Evolutionary conservation across 495 filamentous ascomycete genomes (phyloP).

Genomic region (Bryoglossum gracile): DNA sequence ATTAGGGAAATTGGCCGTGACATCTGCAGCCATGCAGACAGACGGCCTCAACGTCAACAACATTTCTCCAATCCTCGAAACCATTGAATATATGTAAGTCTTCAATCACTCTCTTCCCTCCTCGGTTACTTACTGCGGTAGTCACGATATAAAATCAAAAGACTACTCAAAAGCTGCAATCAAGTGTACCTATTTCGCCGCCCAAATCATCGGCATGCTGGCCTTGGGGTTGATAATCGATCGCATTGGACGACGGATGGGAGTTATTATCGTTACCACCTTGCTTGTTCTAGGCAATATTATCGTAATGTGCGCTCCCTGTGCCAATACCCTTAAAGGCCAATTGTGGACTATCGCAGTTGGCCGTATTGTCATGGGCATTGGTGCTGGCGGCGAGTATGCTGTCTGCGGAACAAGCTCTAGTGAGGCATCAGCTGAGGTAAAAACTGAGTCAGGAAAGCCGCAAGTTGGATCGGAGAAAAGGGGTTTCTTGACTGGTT

Average conservation of each 20-base stretch:
- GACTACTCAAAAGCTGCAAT: too few species aligned
- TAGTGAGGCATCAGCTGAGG: too few species aligned
- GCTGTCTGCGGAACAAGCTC: conserved; percentile 37
- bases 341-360: conserved; percentile 50
- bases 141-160: too few species aligned
- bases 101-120: too few species aligned
- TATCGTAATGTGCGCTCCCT: conserved; percentile 39
- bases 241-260: conserved; percentile 43
- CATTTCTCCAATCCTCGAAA: too few species aligned
- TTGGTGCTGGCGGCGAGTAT: conserved; percentile 40
- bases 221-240: conserved; percentile 43
- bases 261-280: conserved; percentile 39
- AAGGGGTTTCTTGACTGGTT: conserved; percentile 41
- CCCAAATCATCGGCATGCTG: conserved; percentile 40
- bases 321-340: conserved; percentile 37
- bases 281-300: conserved; percentile 47
- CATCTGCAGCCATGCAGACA: too few species aligned
- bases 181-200: conserved; percentile 45
- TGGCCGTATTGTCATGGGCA: conserved; percentile 40
- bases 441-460: conserved; percentile 41
- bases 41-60: too few species aligned
- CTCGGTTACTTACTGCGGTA: too few species aligned
- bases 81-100: too few species aligned
- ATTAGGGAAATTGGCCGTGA: too few species aligned
- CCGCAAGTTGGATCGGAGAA: conserved; percentile 25